These are phyloP conservation scores for Boletus pseudopeckii DNA, from an alignment of 768 basidiomycete genomes.

Conservation along the genomic window DNA sequence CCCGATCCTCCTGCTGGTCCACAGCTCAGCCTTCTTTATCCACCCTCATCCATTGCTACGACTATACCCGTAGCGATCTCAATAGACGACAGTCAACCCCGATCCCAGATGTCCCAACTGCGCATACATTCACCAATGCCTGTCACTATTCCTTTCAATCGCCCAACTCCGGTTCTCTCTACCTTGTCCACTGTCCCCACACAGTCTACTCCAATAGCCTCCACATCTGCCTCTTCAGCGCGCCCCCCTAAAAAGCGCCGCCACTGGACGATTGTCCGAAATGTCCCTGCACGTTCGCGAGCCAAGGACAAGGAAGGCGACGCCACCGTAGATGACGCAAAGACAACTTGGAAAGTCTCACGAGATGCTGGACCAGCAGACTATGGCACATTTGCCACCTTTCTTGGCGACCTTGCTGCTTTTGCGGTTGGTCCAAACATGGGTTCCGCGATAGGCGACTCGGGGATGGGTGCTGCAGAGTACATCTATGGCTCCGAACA, in stretches of 20 bases:
- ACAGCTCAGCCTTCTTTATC: constrained; percentile 54
- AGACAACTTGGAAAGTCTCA: constrained; percentile 44
- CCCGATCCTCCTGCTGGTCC: constrained; percentile 58
- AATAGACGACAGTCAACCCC: background rate
- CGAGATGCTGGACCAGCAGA: constrained; percentile 56
- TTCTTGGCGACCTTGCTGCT: constrained; percentile 43
- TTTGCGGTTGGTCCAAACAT: constrained; percentile 26
- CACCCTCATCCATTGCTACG: constrained; percentile 32
- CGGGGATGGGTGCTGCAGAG: background rate
- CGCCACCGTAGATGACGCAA: constrained; percentile 23
- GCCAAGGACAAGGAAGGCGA: constrained; percentile 54
- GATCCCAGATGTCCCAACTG: background rate
- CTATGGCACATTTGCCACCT: constrained; percentile 57
- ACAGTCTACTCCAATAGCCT: background rate
- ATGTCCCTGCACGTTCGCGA: constrained; percentile 44
- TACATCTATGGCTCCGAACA: constrained; percentile 16
- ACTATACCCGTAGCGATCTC: constrained; percentile 1
- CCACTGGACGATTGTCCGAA: constrained; percentile 63
- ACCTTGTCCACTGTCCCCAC: constrained; percentile 6
- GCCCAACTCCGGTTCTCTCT: constrained; percentile 14
- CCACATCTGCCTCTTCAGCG: constrained; percentile 1
- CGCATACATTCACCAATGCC: constrained; percentile 27
- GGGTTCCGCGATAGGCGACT: constrained; percentile 1
- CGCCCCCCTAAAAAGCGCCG: constrained; percentile 35
- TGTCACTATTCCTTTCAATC: constrained; percentile 24